A percentile compares a stretch with the other conserved stretches of the same genome.
Conservation (phyloP, 371 early-diverging fungal species). For the Mucor velutinosus region DNA sequence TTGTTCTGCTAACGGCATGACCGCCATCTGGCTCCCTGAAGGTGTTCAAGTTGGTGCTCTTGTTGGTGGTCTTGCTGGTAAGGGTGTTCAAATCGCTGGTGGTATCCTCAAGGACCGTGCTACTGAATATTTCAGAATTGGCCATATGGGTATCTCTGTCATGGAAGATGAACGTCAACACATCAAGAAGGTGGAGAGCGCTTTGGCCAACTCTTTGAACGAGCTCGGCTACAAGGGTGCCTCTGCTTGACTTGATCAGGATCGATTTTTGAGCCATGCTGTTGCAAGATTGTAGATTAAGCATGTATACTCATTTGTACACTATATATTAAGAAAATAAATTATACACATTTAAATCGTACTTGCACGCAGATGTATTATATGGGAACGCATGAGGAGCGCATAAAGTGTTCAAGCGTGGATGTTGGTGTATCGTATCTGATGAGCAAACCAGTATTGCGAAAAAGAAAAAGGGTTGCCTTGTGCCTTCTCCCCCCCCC, state of each 20-base stretch:
- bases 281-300: slow-evolving; percentile 8
- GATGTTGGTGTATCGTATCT: no score
- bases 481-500: no score
- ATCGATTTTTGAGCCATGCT: neutral
- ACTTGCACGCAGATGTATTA: no score
- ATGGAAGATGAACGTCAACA: slow-evolving; percentile 73
- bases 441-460: no score
- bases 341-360: neutral
- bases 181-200: slow-evolving; percentile 72
- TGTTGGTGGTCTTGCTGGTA: slow-evolving; percentile 69
- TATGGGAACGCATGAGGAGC: no score
- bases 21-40: slow-evolving; percentile 91
- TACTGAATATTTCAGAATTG: slow-evolving; percentile 91
- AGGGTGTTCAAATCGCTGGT: slow-evolving; percentile 90
- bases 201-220: slow-evolving; percentile 56
- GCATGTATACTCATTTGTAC: neutral
- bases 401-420: no score
- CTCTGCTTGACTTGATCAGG: neutral
- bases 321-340: slow-evolving; percentile 1
- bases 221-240: slow-evolving; percentile 53
- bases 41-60: slow-evolving; percentile 75
- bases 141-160: slow-evolving; percentile 91
- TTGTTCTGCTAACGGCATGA: slow-evolving; percentile 86
- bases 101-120: slow-evolving; percentile 85
- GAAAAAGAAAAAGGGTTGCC: no score